Percentiles rank a stretch among this genome's conserved stretches.
phyloP scores from a whole-genome alignment of 2,329 filamentous ascomycete genomes.

The Scedosporium apiospermum region DNA sequence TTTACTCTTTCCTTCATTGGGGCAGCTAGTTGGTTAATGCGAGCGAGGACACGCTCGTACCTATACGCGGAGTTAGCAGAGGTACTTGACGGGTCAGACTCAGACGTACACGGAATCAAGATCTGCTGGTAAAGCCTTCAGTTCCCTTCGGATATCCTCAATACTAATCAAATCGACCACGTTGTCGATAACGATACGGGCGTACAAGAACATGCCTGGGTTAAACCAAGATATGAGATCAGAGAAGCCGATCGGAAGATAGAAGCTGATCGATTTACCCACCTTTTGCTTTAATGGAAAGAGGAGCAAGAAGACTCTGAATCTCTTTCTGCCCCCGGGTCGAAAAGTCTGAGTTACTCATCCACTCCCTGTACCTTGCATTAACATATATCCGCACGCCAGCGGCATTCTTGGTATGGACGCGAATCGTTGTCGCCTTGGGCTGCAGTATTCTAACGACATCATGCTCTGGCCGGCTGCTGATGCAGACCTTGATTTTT shows the following conservation, averaged over 20 bases:
- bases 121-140: not conserved
- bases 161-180: slow-evolving; percentile 1
- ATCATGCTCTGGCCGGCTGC: not conserved
- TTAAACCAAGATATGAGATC: not conserved
- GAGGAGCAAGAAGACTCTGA: not conserved
- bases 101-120: not conserved
- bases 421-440: not conserved
- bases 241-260: not conserved
- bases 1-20: not conserved
- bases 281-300: slow-evolving; percentile 1
- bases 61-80: not conserved
- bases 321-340: not conserved
- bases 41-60: not conserved
- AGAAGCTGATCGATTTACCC: not conserved
- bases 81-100: not conserved
- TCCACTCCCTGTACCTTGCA: slow-evolving; percentile 8
- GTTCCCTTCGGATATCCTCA: not conserved
- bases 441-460: not conserved
- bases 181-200: slow-evolving; percentile 2
- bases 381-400: not conserved
- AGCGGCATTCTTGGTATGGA: not conserved
- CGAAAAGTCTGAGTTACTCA: not conserved
- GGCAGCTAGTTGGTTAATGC: not conserved
- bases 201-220: slow-evolving; percentile 1
- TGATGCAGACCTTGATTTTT: not conserved